Evolutionary conservation across 2,329 filamentous ascomycete genomes (phyloP).

Genomic region (Apiospora saccharicola): DNA sequence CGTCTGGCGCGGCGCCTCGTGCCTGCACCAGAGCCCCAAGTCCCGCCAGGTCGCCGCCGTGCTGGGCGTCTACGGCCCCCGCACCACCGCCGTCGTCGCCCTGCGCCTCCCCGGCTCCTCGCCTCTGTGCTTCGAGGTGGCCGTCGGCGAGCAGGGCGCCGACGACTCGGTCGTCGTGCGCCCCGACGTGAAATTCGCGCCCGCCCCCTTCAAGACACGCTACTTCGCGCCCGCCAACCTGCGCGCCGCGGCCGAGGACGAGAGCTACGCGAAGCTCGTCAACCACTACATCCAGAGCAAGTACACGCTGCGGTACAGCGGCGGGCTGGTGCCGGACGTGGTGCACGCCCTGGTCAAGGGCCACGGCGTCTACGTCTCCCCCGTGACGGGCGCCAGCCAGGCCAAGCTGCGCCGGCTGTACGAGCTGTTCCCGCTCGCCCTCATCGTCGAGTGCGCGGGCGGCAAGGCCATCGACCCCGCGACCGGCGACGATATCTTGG

Average conservation of each 20-base stretch:
- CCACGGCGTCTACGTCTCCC: conserved; percentile 67
- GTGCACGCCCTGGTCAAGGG: conserved; percentile 67
- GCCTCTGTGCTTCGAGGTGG: conserved; percentile 59
- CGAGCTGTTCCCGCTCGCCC: conserved; percentile 66
- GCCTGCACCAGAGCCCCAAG: conserved; percentile 49
- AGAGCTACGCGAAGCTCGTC: conserved; percentile 57
- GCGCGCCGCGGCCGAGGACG: conserved; percentile 60
- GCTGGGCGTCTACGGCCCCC: conserved; percentile 62
- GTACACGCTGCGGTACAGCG: conserved; percentile 68
- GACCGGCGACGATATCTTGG: conserved; percentile 51
- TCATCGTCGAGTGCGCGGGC: conserved; percentile 67
- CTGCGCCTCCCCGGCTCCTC: conserved; percentile 52
- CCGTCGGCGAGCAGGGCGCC: conserved; percentile 42
- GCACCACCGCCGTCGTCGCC: conserved; percentile 63
- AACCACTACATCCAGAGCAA: conserved; percentile 56
- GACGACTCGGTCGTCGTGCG: conserved; percentile 50
- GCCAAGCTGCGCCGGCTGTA: conserved; percentile 67
- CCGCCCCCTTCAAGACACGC: conserved; percentile 53
- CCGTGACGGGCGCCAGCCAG: conserved; percentile 57
- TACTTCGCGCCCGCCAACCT: conserved; percentile 71
- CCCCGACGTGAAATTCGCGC: conserved; percentile 46
- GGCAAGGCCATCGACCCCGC: conserved; percentile 61
- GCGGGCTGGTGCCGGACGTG: conserved; percentile 68
- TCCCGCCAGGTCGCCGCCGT: conserved; percentile 56
- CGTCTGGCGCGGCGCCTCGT: conserved; percentile 60